These are phyloP conservation scores for Cryptococcus neoformans DNA, from an alignment of 1,284 basidiomycete genomes.

Conservation along the genomic window DNA sequence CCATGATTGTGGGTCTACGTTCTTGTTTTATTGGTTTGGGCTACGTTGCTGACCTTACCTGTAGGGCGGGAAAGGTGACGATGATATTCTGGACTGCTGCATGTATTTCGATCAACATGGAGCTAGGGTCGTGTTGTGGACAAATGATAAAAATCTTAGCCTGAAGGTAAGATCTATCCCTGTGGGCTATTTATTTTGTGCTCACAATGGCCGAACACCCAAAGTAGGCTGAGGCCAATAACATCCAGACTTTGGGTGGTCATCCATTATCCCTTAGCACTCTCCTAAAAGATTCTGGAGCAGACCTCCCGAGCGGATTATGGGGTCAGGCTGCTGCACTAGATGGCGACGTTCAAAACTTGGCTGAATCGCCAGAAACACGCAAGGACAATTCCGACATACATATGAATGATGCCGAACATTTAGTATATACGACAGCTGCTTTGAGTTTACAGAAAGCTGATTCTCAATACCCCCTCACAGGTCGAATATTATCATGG, in stretches of 20 bases:
- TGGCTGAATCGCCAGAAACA: slow-evolving; percentile 11
- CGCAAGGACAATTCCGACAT: background rate
- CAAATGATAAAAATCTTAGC: slow-evolving; percentile 25
- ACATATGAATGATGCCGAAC: too few relatives aligned
- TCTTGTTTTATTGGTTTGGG: background rate
- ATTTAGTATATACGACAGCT: too few relatives aligned
- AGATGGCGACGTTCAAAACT: background rate
- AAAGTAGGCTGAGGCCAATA: slow-evolving; percentile 16
- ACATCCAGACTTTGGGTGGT: slow-evolving; percentile 17
- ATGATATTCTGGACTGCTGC: slow-evolving; percentile 29
- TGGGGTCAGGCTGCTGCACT: slow-evolving; percentile 6
- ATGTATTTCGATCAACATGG: slow-evolving; percentile 13
- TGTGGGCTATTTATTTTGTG: too few relatives aligned
- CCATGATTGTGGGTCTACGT: slow-evolving; percentile 3
- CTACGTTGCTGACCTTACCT: background rate
- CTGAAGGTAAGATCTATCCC: slow-evolving; percentile 16
- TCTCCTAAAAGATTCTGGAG: slow-evolving; percentile 4
- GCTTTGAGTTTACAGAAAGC: too few relatives aligned
- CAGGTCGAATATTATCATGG: background rate
- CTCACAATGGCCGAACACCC: too few relatives aligned
- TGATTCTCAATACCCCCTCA: background rate
- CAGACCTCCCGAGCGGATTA: slow-evolving; percentile 5
- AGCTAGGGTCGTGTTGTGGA: slow-evolving; percentile 22
- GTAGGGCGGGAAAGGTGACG: slow-evolving; percentile 17
- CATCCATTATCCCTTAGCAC: slow-evolving; percentile 1